These are phyloP conservation scores for Jatropha curcas DNA, from an alignment of 345 rosid genomes.

Conservation along the genomic window DNA sequence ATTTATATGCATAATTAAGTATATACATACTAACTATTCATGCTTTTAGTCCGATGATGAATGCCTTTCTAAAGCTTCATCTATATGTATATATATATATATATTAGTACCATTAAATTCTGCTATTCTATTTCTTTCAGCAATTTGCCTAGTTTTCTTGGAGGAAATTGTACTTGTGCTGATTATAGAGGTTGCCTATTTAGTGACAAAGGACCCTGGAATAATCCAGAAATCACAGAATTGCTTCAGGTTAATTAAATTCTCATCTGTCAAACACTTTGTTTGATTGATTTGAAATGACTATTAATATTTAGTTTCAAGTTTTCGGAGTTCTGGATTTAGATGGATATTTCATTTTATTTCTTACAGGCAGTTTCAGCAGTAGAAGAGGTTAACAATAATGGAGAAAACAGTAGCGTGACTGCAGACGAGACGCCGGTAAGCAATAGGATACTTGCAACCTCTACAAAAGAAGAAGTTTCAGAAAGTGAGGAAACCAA, in stretches of 20 bases:
- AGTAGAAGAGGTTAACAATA: slow-evolving; percentile 23
- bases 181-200: slow-evolving; percentile 60
- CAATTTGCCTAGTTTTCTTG: slow-evolving; percentile 58
- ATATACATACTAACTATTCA: not conserved
- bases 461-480: slow-evolving; percentile 13
- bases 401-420: slow-evolving; percentile 23
- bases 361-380: slow-evolving; percentile 37
- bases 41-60: not conserved
- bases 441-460: not conserved
- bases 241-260: slow-evolving; percentile 49
- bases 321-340: no score
- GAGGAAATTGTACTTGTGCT: slow-evolving; percentile 64
- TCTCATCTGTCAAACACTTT: not conserved
- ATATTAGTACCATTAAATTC: not conserved
- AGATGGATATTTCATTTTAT: not conserved
- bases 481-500: not conserved
- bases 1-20: not conserved
- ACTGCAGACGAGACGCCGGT: slow-evolving; percentile 29
- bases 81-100: no score
- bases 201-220: slow-evolving; percentile 71
- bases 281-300: not conserved
- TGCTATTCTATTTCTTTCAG: slow-evolving; percentile 31
- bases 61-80: not conserved
- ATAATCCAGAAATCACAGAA: slow-evolving; percentile 52
- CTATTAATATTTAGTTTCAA: no score